These are phyloP conservation scores for Ceratobasidium theobromae DNA, from an alignment of 1,284 basidiomycete species.

Conservation along the genomic window DNA sequence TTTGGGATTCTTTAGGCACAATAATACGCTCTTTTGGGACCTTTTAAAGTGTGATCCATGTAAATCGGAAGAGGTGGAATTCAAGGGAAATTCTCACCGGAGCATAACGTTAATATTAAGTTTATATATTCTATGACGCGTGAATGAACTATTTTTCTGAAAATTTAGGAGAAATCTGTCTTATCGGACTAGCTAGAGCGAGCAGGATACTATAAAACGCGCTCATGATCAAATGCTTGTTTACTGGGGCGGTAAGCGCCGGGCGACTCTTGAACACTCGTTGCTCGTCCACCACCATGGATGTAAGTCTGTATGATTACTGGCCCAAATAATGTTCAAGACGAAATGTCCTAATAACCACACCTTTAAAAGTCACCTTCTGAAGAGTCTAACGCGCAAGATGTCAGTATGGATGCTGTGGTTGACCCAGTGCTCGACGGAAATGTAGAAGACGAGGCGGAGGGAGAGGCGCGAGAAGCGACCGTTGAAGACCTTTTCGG, in stretches of 20 bases:
- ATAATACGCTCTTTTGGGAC: too few species aligned
- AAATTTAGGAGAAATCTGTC: background rate
- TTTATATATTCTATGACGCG: too few species aligned
- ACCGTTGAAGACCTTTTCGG: slow-evolving; percentile 22
- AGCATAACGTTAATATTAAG: too few species aligned
- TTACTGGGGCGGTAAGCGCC: background rate
- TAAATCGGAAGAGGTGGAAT: too few species aligned
- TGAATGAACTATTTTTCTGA: too few species aligned
- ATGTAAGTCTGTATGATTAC: background rate
- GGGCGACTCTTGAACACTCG: background rate
- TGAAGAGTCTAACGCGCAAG: background rate
- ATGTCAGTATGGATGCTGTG: background rate
- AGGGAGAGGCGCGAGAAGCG: slow-evolving; percentile 3
- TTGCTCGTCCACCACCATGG: background rate
- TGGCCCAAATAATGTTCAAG: too few species aligned
- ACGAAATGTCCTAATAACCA: too few species aligned
- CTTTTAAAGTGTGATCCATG: too few species aligned
- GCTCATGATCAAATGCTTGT: background rate
- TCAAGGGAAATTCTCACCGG: too few species aligned
- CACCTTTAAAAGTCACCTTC: background rate
- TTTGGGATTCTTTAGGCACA: too few species aligned
- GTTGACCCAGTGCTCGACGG: background rate
- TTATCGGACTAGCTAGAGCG: too few species aligned
- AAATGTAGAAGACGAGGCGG: background rate
- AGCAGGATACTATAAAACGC: background rate